Percentiles rank a stretch among this genome's conserved stretches.
Evolutionary conservation across 192 early-diverging fungal species (phyloP).

Genomic region (Umbelopsis ramanniana): DNA sequence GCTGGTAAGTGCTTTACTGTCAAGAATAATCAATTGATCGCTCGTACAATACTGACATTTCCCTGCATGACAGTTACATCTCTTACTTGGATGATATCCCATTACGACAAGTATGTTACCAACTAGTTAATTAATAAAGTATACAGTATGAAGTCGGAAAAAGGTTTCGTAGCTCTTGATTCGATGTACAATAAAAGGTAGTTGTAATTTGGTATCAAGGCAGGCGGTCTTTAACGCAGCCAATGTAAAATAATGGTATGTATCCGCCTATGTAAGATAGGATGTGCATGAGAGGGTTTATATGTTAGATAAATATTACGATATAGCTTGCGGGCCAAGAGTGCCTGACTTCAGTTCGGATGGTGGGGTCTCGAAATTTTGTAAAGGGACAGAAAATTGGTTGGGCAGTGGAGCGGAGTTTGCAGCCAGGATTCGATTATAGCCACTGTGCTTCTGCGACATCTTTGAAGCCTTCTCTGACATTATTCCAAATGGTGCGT

Average conservation of each 20-base stretch:
- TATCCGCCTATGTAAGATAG: no score
- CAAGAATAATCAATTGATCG: not conserved
- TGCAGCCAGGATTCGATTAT: not conserved
- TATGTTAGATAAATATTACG: no score
- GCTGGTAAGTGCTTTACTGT: constrained; percentile 48
- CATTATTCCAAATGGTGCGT: constrained; percentile 22
- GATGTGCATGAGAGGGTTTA: no score
- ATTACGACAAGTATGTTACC: constrained; percentile 13
- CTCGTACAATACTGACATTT: not conserved
- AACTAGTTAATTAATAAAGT: not conserved
- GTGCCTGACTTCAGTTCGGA: no score
- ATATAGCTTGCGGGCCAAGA: no score
- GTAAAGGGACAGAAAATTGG: not conserved
- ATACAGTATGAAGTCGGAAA: not conserved
- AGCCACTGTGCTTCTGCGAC: not conserved
- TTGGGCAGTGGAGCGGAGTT: constrained; percentile 13
- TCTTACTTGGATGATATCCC: constrained; percentile 14
- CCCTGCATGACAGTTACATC: not conserved
- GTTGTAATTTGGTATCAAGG: no score
- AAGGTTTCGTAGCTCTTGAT: no score
- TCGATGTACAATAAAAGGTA: no score
- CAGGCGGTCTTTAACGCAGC: no score
- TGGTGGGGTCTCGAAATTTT: no score
- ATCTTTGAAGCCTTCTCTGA: constrained; percentile 19
- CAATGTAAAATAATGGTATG: no score